Base-by-base conservation (phyloP, 2,329 filamentous ascomycete genomes). In the Salinomyces thailandicus region DNA sequence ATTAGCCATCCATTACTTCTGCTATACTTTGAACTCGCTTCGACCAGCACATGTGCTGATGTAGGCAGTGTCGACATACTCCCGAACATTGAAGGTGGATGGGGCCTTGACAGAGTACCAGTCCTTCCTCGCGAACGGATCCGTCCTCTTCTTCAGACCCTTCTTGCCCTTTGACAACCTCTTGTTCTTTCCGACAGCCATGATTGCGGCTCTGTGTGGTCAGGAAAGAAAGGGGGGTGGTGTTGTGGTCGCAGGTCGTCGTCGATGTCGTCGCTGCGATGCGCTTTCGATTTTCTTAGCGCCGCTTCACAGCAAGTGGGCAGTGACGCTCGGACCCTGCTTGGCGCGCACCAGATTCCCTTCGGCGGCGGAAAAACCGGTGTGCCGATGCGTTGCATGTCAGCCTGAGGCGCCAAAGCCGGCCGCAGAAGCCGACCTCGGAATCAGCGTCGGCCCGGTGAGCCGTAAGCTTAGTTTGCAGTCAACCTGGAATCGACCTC, bases 131-230 rank as follows among this genome's bases (percentile, higher is more conserved):
- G 87, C 78, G 77, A 96, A 96, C 62, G 91, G 89, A 70, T 98
- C 91, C 62, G 87, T 89, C 75, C 89, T 89, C 89, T 98, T 96
- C 85, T 96, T 96, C 67, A 96, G 77, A 70, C 91, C 89, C 81
- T 98, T 98, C 85, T 96, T 98, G 75, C 91, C 91, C 80, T 98
- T 98, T 55, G 91, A 96, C 75, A 98, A 80, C 78, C 91, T 86
- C 86, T 98, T 98, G 81, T 98, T 98, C 85, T 85, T 85, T 74
- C 81, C 81, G 69, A 85, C 81, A 75, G 81, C 81, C 81, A 85
- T 61, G 52, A 47, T 60, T 52, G 52, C 53, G 50, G 22, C 22
- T 26, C 22, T 8, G n/a, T 26, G 22, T 26, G 22, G 22, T 26
- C 22, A 26, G 22, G n/a, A 26, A 26, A 26, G 22, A 26, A 26